A percentile compares a stretch with the other conserved stretches of the same genome.
Evolutionary conservation across 2,329 filamentous ascomycete genomes (phyloP).

Genomic region (Diaporthe velutina): DNA sequence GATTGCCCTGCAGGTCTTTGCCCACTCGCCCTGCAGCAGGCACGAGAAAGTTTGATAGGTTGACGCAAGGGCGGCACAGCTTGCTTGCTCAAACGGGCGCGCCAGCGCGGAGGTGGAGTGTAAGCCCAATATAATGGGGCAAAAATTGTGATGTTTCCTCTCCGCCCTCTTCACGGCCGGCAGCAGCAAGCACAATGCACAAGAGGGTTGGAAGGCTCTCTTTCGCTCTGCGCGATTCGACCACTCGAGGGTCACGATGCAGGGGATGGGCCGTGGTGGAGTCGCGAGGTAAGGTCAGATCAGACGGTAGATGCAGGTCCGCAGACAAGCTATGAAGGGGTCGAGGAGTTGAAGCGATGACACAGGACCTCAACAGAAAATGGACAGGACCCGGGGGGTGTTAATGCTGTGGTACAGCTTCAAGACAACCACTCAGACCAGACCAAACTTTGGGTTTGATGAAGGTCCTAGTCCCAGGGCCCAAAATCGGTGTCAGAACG

Average conservation of each 20-base stretch:
- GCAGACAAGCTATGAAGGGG: slow-evolving; percentile 15
- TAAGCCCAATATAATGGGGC: not conserved
- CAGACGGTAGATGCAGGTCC: slow-evolving; percentile 30
- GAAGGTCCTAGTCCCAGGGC: slow-evolving; percentile 10
- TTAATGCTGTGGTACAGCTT: slow-evolving; percentile 25
- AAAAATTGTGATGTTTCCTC: not conserved
- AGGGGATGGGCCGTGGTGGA: slow-evolving; percentile 26
- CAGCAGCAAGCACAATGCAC: slow-evolving; percentile 10
- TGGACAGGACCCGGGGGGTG: slow-evolving; percentile 6
- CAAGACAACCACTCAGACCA: not conserved
- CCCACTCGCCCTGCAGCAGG: slow-evolving; percentile 36
- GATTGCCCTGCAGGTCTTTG: slow-evolving; percentile 33
- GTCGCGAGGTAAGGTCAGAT: slow-evolving; percentile 28
- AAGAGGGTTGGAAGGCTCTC: not conserved
- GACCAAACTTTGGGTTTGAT: slow-evolving; percentile 17
- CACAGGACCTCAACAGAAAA: slow-evolving; percentile 16
- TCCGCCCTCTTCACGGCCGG: slow-evolving; percentile 8
- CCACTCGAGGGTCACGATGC: slow-evolving; percentile 19
- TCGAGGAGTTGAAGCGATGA: slow-evolving; percentile 11
- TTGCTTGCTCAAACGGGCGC: slow-evolving; percentile 9
- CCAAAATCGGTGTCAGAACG: not conserved
- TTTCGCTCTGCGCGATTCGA: not conserved
- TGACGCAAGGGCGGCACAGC: slow-evolving; percentile 22
- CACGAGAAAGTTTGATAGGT: slow-evolving; percentile 25
- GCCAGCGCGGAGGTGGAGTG: slow-evolving; percentile 6